These are phyloP conservation scores for Polychytrium aggregatum DNA, from an alignment of 192 early-diverging fungal species.

Conservation along the genomic window DNA sequence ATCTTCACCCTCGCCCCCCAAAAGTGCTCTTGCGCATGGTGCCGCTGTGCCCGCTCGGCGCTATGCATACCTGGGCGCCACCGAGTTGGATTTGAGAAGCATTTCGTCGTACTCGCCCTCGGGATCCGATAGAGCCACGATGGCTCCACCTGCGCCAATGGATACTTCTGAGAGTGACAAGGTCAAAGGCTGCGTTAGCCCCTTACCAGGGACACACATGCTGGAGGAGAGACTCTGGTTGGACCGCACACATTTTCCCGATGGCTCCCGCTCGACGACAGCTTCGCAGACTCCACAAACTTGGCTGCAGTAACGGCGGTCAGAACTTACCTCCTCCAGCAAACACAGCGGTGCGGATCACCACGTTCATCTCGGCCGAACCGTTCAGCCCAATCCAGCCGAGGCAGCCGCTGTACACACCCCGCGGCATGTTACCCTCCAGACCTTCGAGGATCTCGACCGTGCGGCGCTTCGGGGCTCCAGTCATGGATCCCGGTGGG, in stretches of 20 bases:
- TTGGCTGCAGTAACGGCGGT: not conserved
- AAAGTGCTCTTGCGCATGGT: no score
- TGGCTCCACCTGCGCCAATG: constrained; percentile 88
- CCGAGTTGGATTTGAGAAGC: constrained; percentile 54
- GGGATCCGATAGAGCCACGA: constrained; percentile 76
- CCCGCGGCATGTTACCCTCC: constrained; percentile 57
- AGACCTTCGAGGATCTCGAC: constrained; percentile 65
- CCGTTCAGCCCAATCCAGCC: constrained; percentile 72
- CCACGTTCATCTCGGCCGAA: constrained; percentile 67
- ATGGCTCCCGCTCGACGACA: not conserved
- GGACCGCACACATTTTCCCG: no score
- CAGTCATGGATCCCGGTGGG: constrained; percentile 96
- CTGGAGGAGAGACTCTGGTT: not conserved
- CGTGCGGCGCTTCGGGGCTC: constrained; percentile 86
- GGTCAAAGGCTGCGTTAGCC: no score
- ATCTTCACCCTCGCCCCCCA: no score
- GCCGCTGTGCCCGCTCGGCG: no score
- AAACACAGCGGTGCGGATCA: constrained; percentile 82
- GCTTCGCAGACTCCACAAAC: not conserved
- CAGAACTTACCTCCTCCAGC: no score
- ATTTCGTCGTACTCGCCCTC: constrained; percentile 84
- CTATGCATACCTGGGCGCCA: constrained; percentile 37
- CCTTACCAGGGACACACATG: not conserved
- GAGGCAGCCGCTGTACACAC: constrained; percentile 80
- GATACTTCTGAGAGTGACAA: constrained; percentile 36